These are phyloP conservation scores for Lachnellula arida DNA, from an alignment of 2,329 filamentous ascomycete genomes.

Conservation along the genomic window DNA sequence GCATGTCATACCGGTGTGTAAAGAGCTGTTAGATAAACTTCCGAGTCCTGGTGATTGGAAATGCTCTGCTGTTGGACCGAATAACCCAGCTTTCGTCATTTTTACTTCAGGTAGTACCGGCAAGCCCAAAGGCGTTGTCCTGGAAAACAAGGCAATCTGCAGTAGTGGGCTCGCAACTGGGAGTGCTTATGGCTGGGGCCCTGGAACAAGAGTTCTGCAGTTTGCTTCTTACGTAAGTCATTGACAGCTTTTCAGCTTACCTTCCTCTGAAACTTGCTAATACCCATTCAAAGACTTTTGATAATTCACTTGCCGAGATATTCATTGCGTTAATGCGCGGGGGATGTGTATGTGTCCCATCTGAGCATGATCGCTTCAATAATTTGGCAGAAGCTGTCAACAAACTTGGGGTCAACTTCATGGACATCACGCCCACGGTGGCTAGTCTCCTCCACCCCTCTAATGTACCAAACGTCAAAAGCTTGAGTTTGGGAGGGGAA, in stretches of 20 bases:
- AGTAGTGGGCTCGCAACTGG: constrained; percentile 8
- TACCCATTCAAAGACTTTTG: constrained; percentile 5
- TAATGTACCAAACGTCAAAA: constrained; percentile 10
- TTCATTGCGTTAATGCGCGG: constrained; percentile 15
- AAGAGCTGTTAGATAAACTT: not conserved
- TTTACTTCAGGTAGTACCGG: constrained; percentile 18
- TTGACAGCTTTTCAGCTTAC: not conserved
- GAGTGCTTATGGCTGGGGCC: constrained; percentile 1
- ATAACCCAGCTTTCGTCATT: constrained; percentile 12
- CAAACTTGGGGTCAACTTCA: constrained; percentile 11
- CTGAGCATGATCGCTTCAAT: constrained; percentile 16
- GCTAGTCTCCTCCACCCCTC: constrained; percentile 13
- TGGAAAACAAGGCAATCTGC: constrained; percentile 9
- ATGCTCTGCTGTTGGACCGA: not conserved
- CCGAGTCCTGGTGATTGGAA: not conserved
- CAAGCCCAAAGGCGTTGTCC: constrained; percentile 14
- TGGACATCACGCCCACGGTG: constrained; percentile 17
- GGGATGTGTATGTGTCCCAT: constrained; percentile 17
- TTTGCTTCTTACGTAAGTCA: constrained; percentile 11
- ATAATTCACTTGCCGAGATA: constrained; percentile 12
- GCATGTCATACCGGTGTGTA: not conserved
- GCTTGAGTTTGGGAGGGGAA: constrained; percentile 16
- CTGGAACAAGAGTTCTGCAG: constrained; percentile 12
- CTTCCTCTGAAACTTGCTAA: not conserved
- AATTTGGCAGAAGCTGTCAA: constrained; percentile 11